Evolutionary conservation across 208 protist genomes (phyloP).

Genomic region (Acanthamoeba polyphaga): DNA sequence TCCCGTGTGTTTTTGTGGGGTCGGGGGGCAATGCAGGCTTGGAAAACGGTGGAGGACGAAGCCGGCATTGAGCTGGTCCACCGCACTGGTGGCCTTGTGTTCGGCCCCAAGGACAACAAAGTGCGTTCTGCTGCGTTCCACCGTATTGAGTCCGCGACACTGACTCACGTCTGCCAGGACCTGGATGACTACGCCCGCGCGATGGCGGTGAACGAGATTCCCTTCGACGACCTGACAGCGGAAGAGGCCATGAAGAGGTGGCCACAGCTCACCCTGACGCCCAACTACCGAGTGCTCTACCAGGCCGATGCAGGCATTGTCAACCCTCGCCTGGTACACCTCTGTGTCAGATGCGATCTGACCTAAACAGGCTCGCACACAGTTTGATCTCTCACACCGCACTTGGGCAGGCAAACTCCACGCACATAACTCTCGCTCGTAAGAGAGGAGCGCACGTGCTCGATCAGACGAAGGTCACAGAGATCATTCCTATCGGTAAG

Average conservation of each 20-base stretch:
- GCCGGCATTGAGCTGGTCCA: slow-evolving; percentile 66
- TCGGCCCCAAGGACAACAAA: slow-evolving; percentile 66
- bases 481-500: slow-evolving; percentile 30
- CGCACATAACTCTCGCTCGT: slow-evolving; percentile 53
- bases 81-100: slow-evolving; percentile 62
- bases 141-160: background rate
- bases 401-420: slow-evolving; percentile 26
- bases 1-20: too few species aligned
- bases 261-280: slow-evolving; percentile 53
- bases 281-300: slow-evolving; percentile 31
- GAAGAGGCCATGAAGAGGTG: slow-evolving; percentile 71
- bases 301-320: slow-evolving; percentile 75
- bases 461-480: slow-evolving; percentile 7
- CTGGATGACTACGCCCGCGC: slow-evolving; percentile 57
- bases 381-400: background rate
- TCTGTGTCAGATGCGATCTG: too few species aligned
- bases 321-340: slow-evolving; percentile 39
- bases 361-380: background rate
- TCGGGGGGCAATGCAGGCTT: background rate
- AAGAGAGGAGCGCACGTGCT: slow-evolving; percentile 23
- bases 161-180: background rate
- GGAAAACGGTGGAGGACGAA: slow-evolving; percentile 70
- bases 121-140: background rate
- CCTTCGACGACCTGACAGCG: slow-evolving; percentile 32
- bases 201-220: slow-evolving; percentile 50